Conservation (phyloP, 768 basidiomycete species). For the Tricholoma sp. region DNA sequence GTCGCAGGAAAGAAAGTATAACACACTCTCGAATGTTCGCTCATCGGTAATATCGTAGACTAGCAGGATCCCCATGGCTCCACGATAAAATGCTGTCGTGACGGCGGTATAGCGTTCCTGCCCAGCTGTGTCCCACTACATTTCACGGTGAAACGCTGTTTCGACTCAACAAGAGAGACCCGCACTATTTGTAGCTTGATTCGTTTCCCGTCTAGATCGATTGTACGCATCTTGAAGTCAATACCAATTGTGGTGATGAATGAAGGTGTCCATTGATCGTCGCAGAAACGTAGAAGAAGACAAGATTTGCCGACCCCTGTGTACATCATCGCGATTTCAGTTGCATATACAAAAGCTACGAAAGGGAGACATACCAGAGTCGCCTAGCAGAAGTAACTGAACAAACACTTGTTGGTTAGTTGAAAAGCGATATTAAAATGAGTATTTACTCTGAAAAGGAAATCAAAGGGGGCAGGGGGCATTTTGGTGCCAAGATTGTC, state of each 20-base stretch:
- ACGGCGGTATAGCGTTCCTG: constrained; percentile 99
- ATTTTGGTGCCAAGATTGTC: constrained; percentile 28
- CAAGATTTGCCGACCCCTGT: constrained; percentile 95
- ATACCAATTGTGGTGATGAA: constrained; percentile 99
- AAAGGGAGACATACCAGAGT: constrained; percentile 62
- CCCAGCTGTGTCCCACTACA: constrained; percentile 97
- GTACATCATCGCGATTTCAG: constrained; percentile 2
- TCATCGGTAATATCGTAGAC: constrained; percentile 99
- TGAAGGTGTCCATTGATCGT: constrained; percentile 98
- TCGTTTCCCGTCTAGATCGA: constrained; percentile 95
- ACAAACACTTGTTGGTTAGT: neutral
- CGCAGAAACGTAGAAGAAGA: constrained; percentile 91
- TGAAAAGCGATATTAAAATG: neutral
- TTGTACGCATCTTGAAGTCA: constrained; percentile 99
- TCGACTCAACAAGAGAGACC: neutral
- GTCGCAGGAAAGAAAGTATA: neutral
- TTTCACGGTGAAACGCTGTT: constrained; percentile 1
- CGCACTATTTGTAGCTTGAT: constrained; percentile 98
- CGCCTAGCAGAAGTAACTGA: constrained; percentile 91
- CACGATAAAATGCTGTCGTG: constrained; percentile 98
- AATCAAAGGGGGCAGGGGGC: constrained; percentile 96
- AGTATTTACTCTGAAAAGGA: constrained; percentile 78
- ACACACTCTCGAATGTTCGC: constrained; percentile 90
- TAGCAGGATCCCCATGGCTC: constrained; percentile 96
- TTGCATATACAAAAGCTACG: neutral